Conservation (phyloP, 805 yeast genomes). For the Ogataea ganodermae region DNA sequence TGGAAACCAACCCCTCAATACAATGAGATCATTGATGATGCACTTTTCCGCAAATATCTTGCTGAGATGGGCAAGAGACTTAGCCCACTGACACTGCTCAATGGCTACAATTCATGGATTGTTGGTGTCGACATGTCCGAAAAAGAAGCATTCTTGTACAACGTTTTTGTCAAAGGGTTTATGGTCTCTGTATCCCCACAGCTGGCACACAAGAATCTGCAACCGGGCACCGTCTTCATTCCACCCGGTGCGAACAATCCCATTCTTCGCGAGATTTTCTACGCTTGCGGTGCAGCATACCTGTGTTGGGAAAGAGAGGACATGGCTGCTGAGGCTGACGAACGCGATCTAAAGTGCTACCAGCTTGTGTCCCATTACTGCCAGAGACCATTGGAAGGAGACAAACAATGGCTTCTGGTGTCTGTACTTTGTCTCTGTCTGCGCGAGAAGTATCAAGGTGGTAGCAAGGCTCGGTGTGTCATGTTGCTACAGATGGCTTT, state of each 20-base stretch:
- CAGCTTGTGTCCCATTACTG: conserved; percentile 21
- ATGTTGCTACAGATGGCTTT: conserved; percentile 38
- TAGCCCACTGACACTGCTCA: conserved; percentile 11
- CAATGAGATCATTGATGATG: conserved; percentile 23
- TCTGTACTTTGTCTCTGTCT: conserved; percentile 43
- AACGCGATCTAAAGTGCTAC: conserved; percentile 26
- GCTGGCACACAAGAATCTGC: conserved; percentile 40
- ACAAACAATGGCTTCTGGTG: conserved; percentile 42
- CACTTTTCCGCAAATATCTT: conserved; percentile 26
- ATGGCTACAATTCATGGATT: conserved; percentile 20
- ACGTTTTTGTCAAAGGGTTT: conserved; percentile 43
- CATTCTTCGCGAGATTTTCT: conserved; percentile 34
- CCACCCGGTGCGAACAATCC: conserved; percentile 35
- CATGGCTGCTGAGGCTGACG: conserved; percentile 25
- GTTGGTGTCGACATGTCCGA: conserved; percentile 19
- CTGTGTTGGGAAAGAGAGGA: conserved; percentile 36
- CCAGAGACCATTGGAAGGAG: conserved; percentile 6
- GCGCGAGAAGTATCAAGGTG: conserved; percentile 36
- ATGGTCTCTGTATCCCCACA: conserved; percentile 45
- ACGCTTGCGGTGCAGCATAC: conserved; percentile 43
- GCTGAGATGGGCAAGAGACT: conserved; percentile 14
- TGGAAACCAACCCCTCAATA: conserved; percentile 1
- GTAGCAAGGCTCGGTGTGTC: conserved; percentile 32
- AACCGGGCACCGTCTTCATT: conserved; percentile 43
- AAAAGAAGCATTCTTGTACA: conserved; percentile 28